Evolutionary conservation across 768 basidiomycete genomes (phyloP).

Genomic region (Mycena vitilis): DNA sequence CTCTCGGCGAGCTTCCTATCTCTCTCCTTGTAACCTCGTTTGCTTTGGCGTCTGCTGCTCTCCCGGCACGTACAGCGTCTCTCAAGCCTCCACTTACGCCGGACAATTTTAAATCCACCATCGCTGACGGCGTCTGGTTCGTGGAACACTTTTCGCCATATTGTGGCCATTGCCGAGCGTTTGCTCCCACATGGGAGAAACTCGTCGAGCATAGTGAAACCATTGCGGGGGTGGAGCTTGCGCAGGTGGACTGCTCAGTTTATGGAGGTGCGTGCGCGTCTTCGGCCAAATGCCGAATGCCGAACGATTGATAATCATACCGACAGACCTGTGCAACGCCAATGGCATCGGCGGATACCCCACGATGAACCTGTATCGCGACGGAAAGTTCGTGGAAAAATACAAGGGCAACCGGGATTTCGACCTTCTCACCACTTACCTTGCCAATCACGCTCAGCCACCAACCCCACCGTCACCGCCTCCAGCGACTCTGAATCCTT

Average conservation of each 20-base stretch:
- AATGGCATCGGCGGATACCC: slow-evolving; percentile 81
- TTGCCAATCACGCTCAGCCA: slow-evolving; percentile 50
- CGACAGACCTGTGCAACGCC: slow-evolving; percentile 82
- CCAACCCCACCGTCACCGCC: slow-evolving; percentile 32
- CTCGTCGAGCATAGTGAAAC: slow-evolving; percentile 65
- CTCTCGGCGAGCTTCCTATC: slow-evolving; percentile 35
- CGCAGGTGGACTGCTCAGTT: slow-evolving; percentile 84
- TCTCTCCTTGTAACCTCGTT: slow-evolving; percentile 33
- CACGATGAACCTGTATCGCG: slow-evolving; percentile 75
- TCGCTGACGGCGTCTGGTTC: slow-evolving; percentile 76
- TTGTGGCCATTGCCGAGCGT: slow-evolving; percentile 82
- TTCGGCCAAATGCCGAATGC: background rate
- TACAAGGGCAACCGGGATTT: slow-evolving; percentile 68
- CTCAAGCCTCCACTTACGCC: slow-evolving; percentile 58
- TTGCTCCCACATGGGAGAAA: slow-evolving; percentile 86
- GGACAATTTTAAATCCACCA: slow-evolving; percentile 66
- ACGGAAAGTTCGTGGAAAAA: slow-evolving; percentile 70
- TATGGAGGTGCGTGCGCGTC: slow-evolving; percentile 70
- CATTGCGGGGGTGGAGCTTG: slow-evolving; percentile 66
- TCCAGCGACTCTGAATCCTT: slow-evolving; percentile 42
- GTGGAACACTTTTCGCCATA: slow-evolving; percentile 91
- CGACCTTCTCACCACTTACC: slow-evolving; percentile 65
- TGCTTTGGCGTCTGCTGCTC: slow-evolving; percentile 34
- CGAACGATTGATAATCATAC: background rate
- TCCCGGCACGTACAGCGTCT: slow-evolving; percentile 34